Conservation (phyloP, 129 eudicot species). For the Calendula officinalis region DNA sequence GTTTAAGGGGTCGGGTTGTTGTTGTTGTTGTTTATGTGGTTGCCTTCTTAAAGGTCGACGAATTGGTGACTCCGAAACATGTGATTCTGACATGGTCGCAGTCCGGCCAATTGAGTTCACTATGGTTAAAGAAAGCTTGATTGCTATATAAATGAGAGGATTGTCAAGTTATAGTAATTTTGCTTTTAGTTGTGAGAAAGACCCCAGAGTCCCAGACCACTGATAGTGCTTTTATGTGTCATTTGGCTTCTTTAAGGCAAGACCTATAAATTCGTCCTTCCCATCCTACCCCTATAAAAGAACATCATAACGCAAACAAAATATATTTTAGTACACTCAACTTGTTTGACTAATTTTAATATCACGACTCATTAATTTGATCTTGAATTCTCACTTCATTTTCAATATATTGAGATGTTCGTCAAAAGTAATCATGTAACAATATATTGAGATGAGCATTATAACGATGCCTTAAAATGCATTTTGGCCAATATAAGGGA, state of each 20-base stretch:
- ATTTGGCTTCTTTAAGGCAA: slow-evolving; percentile 14
- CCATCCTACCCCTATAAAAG: slow-evolving; percentile 22
- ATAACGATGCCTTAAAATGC: no score
- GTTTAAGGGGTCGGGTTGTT: slow-evolving; percentile 39
- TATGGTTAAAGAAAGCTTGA: slow-evolving; percentile 11
- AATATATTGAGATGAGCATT: no score
- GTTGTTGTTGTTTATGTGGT: slow-evolving; percentile 25
- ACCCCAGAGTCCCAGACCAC: slow-evolving; percentile 22
- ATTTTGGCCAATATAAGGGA: no score
- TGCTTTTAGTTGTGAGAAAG: neutral
- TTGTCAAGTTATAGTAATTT: neutral
- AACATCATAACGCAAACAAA: neutral
- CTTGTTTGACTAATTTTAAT: no score
- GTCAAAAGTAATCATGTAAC: no score
- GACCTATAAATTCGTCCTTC: slow-evolving; percentile 17
- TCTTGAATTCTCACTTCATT: no score
- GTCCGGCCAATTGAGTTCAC: neutral
- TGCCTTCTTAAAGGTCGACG: slow-evolving; percentile 29
- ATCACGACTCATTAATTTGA: no score
- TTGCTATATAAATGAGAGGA: neutral
- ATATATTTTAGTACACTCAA: no score
- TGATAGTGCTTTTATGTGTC: slow-evolving; percentile 35
- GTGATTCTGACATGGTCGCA: slow-evolving; percentile 22
- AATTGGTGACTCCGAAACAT: slow-evolving; percentile 27
- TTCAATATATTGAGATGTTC: no score